These are phyloP conservation scores for Biancaea sappan DNA, from an alignment of 306 rosid genomes.

Conservation along the genomic window DNA sequence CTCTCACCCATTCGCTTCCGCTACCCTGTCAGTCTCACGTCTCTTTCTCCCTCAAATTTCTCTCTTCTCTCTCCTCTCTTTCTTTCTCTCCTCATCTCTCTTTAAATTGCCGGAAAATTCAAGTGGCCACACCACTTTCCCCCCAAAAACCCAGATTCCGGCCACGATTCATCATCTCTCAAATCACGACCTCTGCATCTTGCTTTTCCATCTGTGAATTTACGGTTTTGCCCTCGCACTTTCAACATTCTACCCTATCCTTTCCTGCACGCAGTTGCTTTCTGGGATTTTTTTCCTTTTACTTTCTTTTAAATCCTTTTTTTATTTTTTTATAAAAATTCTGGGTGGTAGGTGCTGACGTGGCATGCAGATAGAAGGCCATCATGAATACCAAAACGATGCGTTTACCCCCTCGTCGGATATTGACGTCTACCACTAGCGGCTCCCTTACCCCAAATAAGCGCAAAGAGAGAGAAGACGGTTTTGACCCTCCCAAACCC, in stretches of 20 bases:
- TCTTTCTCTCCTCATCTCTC: neutral
- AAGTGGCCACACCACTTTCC: neutral
- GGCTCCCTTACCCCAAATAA: slow-evolving; percentile 37
- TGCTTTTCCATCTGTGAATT: neutral
- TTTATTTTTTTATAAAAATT: neutral
- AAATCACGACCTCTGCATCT: neutral
- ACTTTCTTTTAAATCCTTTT: neutral
- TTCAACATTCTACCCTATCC: neutral
- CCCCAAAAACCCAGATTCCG: neutral
- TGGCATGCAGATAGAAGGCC: slow-evolving; percentile 62
- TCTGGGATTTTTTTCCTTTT: too few relatives aligned
- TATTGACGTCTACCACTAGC: slow-evolving; percentile 50
- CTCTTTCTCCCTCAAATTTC: neutral
- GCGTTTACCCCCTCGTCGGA: slow-evolving; percentile 96
- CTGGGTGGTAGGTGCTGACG: slow-evolving; percentile 52
- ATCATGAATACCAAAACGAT: slow-evolving; percentile 97
- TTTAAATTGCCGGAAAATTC: neutral
- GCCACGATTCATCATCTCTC: neutral
- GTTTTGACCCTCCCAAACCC: slow-evolving; percentile 52
- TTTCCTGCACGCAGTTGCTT: neutral
- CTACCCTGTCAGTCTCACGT: neutral
- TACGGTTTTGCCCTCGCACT: slow-evolving; percentile 17
- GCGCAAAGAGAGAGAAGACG: slow-evolving; percentile 67
- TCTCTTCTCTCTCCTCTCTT: neutral
- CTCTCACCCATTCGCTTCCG: slow-evolving; percentile 7